phyloP scores from a whole-genome alignment of 345 rosid species.

The Toxicodendron radicans region DNA sequence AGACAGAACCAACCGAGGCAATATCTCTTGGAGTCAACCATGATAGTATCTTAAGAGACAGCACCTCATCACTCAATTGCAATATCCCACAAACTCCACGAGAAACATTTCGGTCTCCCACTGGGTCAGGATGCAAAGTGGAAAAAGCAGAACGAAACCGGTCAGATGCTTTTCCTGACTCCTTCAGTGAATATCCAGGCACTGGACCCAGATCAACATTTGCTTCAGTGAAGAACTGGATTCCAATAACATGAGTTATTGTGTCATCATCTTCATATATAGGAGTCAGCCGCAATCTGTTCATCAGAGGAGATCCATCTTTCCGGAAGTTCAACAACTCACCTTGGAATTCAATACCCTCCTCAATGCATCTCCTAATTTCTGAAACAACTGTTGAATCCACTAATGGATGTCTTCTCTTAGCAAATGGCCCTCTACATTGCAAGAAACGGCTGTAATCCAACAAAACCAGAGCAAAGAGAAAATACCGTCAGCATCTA shows the following conservation, averaged over 20 bases:
- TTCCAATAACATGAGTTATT: conserved; percentile 81
- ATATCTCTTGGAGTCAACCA: conserved; percentile 79
- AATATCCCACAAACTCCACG: conserved; percentile 69
- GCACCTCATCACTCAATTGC: conserved; percentile 75
- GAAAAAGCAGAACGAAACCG: conserved; percentile 40
- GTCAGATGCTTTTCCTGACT: conserved; percentile 45
- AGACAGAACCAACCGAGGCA: conserved; percentile 77
- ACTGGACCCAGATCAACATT: conserved; percentile 83
- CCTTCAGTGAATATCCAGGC: conserved; percentile 56
- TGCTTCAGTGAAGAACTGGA: conserved; percentile 78
- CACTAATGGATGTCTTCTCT: conserved; percentile 82
- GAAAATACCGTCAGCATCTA: conserved; percentile 12
- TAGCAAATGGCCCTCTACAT: conserved; percentile 92
- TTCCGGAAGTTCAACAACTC: conserved; percentile 83
- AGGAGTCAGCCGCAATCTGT: conserved; percentile 73
- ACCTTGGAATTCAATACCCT: conserved; percentile 85
- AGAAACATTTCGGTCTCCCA: conserved; percentile 55
- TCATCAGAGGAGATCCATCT: conserved; percentile 82
- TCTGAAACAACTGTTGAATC: conserved; percentile 74
- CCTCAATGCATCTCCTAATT: conserved; percentile 76
- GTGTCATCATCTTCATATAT: conserved; percentile 80
- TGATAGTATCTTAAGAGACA: conserved; percentile 71
- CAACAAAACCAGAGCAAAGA: conserved; percentile 25
- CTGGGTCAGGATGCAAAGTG: conserved; percentile 34
- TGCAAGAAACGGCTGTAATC: conserved; percentile 81